These are phyloP conservation scores for Capronia americana DNA, from an alignment of 2,329 filamentous ascomycete species.

Conservation along the genomic window DNA sequence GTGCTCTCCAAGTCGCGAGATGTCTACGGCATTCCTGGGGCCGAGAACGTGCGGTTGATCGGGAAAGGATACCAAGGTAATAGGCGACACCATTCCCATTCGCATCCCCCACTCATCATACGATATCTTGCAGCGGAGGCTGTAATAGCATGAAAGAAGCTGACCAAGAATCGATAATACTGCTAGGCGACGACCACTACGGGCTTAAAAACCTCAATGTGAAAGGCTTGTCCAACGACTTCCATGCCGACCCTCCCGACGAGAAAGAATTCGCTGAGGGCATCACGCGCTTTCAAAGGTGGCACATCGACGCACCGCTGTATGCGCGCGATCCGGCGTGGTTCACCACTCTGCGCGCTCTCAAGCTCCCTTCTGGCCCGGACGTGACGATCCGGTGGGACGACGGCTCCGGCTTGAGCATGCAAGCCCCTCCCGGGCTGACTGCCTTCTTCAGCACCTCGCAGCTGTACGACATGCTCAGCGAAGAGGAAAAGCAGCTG, in stretches of 20 bases:
- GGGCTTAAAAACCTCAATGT: slow-evolving; percentile 50
- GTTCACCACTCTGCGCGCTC: slow-evolving; percentile 52
- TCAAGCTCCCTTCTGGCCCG: slow-evolving; percentile 48
- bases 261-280: slow-evolving; percentile 49
- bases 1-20: slow-evolving; percentile 47
- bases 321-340: slow-evolving; percentile 52
- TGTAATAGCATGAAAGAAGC: too few species aligned
- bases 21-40: slow-evolving; percentile 50
- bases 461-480: slow-evolving; percentile 52
- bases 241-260: slow-evolving; percentile 46
- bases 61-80: slow-evolving; percentile 53
- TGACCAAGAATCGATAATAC: neutral
- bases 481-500: slow-evolving; percentile 49
- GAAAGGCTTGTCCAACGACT: slow-evolving; percentile 46
- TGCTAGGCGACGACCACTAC: slow-evolving; percentile 50
- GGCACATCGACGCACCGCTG: slow-evolving; percentile 57
- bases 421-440: slow-evolving; percentile 53
- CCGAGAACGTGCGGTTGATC: slow-evolving; percentile 54
- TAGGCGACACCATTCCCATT: too few species aligned
- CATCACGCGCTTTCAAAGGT: slow-evolving; percentile 54
- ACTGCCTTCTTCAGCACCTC: slow-evolving; percentile 55
- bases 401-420: slow-evolving; percentile 51
- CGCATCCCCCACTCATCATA: too few species aligned
- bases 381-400: slow-evolving; percentile 52
- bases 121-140: too few species aligned